Evolutionary conservation across 257 asterid species (phyloP).

Genomic region (Cordia subcordata): DNA sequence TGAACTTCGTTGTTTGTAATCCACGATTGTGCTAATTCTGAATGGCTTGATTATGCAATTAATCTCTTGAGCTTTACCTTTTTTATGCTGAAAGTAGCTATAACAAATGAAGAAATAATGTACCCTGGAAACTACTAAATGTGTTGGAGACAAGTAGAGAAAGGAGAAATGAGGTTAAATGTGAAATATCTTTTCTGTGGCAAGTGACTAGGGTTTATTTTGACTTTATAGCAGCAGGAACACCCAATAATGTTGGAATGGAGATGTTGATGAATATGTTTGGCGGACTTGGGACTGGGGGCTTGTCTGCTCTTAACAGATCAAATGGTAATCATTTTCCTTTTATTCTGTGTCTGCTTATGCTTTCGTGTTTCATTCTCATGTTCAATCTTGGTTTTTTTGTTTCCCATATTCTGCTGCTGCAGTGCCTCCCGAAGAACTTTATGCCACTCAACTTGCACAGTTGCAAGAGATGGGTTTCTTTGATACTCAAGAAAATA

Average conservation of each 20-base stretch:
- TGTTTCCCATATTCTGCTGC: slow-evolving; percentile 1
- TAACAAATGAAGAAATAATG: background rate
- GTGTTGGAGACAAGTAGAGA: background rate
- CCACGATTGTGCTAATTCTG: background rate
- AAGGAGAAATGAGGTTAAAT: background rate
- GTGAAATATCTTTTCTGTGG: background rate
- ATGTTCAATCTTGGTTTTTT: background rate
- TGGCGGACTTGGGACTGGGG: slow-evolving; percentile 40
- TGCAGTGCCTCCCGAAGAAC: slow-evolving; percentile 49
- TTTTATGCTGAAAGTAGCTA: background rate
- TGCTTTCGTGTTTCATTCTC: background rate
- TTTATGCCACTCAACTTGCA: slow-evolving; percentile 36
- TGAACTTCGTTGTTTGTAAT: background rate
- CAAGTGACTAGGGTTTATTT: background rate
- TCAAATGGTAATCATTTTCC: slow-evolving; percentile 25
- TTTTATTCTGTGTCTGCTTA: background rate
- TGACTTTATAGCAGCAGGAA: slow-evolving; percentile 18
- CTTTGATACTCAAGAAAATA: slow-evolving; percentile 46
- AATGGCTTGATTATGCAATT: background rate
- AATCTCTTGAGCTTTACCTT: background rate
- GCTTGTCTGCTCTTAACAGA: slow-evolving; percentile 27
- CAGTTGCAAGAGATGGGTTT: slow-evolving; percentile 54
- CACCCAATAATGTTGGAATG: slow-evolving; percentile 25
- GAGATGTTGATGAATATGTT: slow-evolving; percentile 48
- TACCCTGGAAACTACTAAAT: background rate